A percentile compares a stretch with the other conserved stretches of the same genome.
These are phyloP conservation scores for Castanea crenata DNA, from an alignment of 306 rosid genomes.

Conservation along the genomic window DNA sequence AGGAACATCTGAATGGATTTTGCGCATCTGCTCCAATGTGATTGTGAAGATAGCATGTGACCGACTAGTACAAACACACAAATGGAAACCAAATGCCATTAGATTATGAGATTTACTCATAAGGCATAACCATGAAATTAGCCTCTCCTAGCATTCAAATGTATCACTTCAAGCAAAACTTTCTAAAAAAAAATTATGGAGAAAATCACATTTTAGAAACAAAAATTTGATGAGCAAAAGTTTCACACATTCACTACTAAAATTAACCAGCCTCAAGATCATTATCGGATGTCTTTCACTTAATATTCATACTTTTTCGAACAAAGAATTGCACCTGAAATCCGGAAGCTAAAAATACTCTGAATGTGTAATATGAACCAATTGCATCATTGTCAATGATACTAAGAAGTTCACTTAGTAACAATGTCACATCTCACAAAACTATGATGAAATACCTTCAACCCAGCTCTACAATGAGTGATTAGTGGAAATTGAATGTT, in stretches of 20 bases:
- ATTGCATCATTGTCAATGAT: not conserved
- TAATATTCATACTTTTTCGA: not conserved
- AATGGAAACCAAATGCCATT: slow-evolving; percentile 25
- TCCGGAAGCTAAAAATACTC: not conserved
- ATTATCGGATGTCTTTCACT: slow-evolving; percentile 1
- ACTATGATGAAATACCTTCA: not conserved
- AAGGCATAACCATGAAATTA: slow-evolving; percentile 12
- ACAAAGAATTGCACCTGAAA: slow-evolving; percentile 1
- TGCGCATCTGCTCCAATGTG: slow-evolving; percentile 78
- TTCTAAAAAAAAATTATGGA: not conserved
- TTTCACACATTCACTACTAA: not conserved
- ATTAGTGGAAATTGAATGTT: not conserved
- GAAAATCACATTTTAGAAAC: not conserved
- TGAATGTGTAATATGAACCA: not conserved
- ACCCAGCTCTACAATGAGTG: not conserved
- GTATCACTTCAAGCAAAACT: slow-evolving; percentile 12
- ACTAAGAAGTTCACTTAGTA: not conserved
- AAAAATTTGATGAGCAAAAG: not conserved
- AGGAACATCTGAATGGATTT: slow-evolving; percentile 51
- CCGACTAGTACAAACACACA: slow-evolving; percentile 53
- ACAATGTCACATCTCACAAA: not conserved
- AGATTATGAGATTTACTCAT: slow-evolving; percentile 22
- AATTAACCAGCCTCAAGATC: not conserved
- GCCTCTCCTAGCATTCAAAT: slow-evolving; percentile 16
- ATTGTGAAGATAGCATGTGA: slow-evolving; percentile 94